A percentile compares a stretch with the other conserved stretches of the same genome.
These are phyloP conservation scores for Colletotrichum abscissum DNA, from an alignment of 2,329 filamentous ascomycete species.

Conservation along the genomic window DNA sequence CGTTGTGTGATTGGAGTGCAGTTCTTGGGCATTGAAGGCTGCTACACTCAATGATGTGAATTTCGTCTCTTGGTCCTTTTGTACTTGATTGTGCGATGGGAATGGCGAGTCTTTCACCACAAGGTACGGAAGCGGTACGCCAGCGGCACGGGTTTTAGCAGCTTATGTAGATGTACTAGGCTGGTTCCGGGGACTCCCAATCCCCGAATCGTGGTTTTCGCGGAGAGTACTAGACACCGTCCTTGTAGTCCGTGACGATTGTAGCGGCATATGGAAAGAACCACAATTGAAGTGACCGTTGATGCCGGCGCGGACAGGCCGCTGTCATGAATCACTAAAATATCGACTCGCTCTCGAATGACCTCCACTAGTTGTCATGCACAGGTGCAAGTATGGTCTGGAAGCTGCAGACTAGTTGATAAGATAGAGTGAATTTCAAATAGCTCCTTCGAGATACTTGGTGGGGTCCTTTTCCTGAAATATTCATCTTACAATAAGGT, in stretches of 20 bases:
- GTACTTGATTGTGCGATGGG: not conserved
- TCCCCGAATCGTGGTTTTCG: not conserved
- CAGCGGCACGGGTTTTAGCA: not conserved
- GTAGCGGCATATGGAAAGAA: too few species aligned
- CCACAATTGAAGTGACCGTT: too few species aligned
- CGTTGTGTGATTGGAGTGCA: not conserved
- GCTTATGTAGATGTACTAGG: not conserved
- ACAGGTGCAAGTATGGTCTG: too few species aligned
- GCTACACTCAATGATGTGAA: not conserved
- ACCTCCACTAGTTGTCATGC: too few species aligned
- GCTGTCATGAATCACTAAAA: too few species aligned
- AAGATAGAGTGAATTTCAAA: too few species aligned
- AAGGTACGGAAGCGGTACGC: not conserved
- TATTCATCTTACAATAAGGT: too few species aligned
- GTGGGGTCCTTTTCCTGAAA: rapidly evolving
- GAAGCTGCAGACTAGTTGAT: too few species aligned
- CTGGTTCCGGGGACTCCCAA: not conserved
- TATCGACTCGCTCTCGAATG: too few species aligned
- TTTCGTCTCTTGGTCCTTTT: not conserved
- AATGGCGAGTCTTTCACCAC: not conserved
- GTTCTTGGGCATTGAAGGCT: not conserved
- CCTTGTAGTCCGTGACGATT: too few species aligned
- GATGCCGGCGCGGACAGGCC: too few species aligned
- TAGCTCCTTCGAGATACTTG: too few species aligned
- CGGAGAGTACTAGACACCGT: not conserved